These are phyloP conservation scores for Madurella fahalii DNA, from an alignment of 2,329 filamentous ascomycete genomes.

Conservation along the genomic window DNA sequence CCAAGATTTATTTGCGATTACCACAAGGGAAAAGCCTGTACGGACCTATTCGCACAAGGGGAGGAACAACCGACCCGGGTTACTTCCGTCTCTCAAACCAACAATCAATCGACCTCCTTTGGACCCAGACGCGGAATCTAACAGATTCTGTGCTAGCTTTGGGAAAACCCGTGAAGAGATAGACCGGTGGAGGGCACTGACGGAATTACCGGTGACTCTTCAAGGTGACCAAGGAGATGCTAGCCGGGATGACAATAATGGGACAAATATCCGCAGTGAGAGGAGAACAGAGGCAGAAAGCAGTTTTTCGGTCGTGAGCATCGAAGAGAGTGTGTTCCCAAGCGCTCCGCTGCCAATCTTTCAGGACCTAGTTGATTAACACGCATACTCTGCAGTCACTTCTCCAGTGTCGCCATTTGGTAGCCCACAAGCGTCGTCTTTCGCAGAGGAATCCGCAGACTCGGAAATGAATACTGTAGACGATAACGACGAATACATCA, in stretches of 20 bases:
- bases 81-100: slow-evolving; percentile 14
- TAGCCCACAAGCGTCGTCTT: background rate
- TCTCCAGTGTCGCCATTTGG: background rate
- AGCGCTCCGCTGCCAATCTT: background rate
- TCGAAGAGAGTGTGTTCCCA: background rate
- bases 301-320: background rate
- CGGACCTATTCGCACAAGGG: slow-evolving; percentile 21
- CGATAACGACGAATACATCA: slow-evolving; percentile 1
- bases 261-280: background rate
- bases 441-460: background rate
- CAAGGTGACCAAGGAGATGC: background rate
- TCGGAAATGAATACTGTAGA: background rate
- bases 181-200: background rate
- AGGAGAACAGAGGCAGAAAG: background rate
- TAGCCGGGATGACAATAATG: background rate
- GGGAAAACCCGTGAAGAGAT: slow-evolving; percentile 1
- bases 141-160: background rate
- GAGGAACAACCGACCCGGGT: background rate
- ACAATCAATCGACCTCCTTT: background rate
- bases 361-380: background rate
- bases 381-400: background rate
- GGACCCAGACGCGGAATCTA: background rate
- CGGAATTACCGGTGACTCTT: background rate
- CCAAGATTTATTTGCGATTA: background rate
- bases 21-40: background rate